Conservation (phyloP, 768 basidiomycete genomes). For the Sarcodon aspratus region DNA sequence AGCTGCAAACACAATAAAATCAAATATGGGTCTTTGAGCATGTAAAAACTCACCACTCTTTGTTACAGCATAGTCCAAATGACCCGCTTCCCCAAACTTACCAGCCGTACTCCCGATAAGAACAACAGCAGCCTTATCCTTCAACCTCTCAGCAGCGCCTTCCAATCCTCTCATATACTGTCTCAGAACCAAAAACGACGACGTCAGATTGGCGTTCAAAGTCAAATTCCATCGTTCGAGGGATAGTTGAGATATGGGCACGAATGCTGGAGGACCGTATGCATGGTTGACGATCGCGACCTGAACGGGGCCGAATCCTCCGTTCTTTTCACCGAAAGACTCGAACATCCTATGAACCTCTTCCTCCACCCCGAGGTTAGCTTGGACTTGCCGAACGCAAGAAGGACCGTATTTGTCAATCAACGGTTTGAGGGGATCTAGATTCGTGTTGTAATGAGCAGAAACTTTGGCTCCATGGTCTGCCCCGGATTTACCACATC, state of each 20-base stretch:
- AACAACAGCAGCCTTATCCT: constrained; percentile 47
- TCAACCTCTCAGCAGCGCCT: constrained; percentile 24
- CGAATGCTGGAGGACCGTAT: constrained; percentile 31
- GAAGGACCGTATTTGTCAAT: constrained; percentile 22
- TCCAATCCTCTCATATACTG: constrained; percentile 43
- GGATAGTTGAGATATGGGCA: constrained; percentile 43
- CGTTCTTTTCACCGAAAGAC: constrained; percentile 16
- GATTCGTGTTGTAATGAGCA: constrained; percentile 56
- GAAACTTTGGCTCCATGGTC: constrained; percentile 64
- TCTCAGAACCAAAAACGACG: constrained; percentile 53
- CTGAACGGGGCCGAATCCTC: constrained; percentile 38
- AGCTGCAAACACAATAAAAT: constrained; percentile 20
- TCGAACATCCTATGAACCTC: constrained; percentile 41
- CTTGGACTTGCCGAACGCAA: constrained; percentile 28
- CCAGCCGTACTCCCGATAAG: constrained; percentile 65
- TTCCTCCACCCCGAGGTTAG: constrained; percentile 44
- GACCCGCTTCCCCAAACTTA: constrained; percentile 59
- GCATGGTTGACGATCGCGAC: constrained; percentile 55
- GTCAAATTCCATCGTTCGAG: constrained; percentile 56
- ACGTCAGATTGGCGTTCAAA: constrained; percentile 52
- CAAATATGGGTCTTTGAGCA: too few species aligned
- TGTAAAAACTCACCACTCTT: constrained; percentile 44
- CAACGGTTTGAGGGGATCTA: constrained; percentile 29
- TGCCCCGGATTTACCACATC: constrained; percentile 14
- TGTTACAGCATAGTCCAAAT: constrained; percentile 57